Evolutionary conservation across 164 flowering plant species (phyloP).

Genomic region (Magnolia kwangsiensis): DNA sequence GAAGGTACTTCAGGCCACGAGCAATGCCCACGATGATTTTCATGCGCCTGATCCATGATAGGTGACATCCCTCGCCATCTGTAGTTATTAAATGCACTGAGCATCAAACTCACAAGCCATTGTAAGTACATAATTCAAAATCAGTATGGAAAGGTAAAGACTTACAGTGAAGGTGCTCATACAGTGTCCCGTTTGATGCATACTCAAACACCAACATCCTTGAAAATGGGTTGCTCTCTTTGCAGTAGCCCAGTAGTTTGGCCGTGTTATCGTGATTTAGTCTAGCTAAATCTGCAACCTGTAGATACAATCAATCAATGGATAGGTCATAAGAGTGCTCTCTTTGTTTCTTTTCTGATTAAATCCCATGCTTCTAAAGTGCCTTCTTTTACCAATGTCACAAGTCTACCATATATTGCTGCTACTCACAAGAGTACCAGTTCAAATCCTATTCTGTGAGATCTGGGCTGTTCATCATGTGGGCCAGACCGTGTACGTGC

Average conservation of each 20-base stretch:
- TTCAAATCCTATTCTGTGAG: no score
- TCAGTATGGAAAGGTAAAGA: slow-evolving; percentile 1
- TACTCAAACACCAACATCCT: slow-evolving; percentile 96
- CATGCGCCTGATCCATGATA: slow-evolving; percentile 92
- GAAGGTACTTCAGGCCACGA: slow-evolving; percentile 81
- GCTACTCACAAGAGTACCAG: no score
- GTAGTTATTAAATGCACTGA: slow-evolving; percentile 13
- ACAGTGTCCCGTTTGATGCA: slow-evolving; percentile 91
- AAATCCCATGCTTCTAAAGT: no score
- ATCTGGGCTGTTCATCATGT: no score
- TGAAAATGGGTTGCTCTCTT: slow-evolving; percentile 70
- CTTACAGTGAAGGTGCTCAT: slow-evolving; percentile 95
- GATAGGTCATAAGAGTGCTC: neutral
- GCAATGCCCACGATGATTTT: slow-evolving; percentile 80
- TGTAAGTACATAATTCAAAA: neutral
- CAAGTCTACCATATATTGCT: no score
- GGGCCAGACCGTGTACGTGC: no score
- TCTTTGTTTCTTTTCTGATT: neutral
- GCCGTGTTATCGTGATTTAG: slow-evolving; percentile 72
- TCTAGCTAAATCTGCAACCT: slow-evolving; percentile 95
- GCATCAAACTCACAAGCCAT: slow-evolving; percentile 5
- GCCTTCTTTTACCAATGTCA: no score
- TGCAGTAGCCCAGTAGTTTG: slow-evolving; percentile 81
- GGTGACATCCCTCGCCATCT: slow-evolving; percentile 86
- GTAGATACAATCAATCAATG: slow-evolving; percentile 16